Evolutionary conservation across 2,329 filamentous ascomycete genomes (phyloP).

Genomic region (Neoarthrinium moseri): DNA sequence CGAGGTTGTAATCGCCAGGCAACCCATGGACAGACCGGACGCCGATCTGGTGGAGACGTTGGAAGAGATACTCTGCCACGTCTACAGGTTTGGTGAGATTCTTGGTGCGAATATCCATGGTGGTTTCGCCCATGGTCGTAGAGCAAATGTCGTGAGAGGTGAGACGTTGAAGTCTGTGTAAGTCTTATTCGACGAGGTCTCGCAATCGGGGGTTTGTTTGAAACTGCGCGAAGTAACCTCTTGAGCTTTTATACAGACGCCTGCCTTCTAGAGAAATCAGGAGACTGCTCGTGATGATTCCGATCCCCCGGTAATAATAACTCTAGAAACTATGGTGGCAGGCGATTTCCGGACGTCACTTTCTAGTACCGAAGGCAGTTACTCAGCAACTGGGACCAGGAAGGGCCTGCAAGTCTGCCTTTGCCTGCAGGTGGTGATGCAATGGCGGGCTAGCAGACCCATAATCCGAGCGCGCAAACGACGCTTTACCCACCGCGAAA

Average conservation of each 20-base stretch:
- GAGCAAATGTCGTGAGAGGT: not conserved
- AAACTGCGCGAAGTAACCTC: not conserved
- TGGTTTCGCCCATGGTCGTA: conserved; percentile 3
- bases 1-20: conserved; percentile 73
- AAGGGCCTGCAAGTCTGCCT: not conserved
- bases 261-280: not conserved
- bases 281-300: not conserved
- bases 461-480: not conserved
- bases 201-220: no score
- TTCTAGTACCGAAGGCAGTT: not conserved
- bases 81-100: conserved; percentile 51
- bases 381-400: not conserved
- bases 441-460: conserved; percentile 6
- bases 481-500: no score
- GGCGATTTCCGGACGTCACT: not conserved
- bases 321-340: not conserved
- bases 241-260: not conserved
- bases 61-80: conserved; percentile 68
- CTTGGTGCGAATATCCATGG: conserved; percentile 38
- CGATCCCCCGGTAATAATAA: not conserved
- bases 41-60: conserved; percentile 61
- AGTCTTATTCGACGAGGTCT: no score
- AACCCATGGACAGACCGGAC: conserved; percentile 66
- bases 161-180: no score
- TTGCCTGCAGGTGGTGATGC: conserved; percentile 7